Conservation (phyloP, 2,329 filamentous ascomycete genomes). For the Claviceps sp. region DNA sequence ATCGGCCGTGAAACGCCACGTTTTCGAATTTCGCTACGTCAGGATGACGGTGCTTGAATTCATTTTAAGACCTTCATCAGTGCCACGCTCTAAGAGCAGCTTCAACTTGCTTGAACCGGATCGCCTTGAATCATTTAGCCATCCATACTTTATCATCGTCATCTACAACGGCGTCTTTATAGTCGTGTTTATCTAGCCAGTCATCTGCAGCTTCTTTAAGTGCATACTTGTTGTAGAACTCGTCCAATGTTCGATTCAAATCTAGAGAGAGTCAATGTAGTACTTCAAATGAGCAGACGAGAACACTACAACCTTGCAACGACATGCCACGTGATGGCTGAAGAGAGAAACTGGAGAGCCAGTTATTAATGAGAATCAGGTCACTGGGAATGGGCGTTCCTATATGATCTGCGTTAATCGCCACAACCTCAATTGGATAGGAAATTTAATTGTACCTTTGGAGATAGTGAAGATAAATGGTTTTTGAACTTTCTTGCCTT, state of each 20-base stretch:
- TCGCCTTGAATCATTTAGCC: neutral
- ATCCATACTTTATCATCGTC: neutral
- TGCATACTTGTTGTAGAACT: conserved; percentile 6
- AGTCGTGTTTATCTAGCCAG: conserved; percentile 6
- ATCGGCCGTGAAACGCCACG: neutral
- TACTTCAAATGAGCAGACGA: neutral
- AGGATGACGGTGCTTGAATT: neutral
- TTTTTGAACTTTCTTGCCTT: conserved; percentile 3
- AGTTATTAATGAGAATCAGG: conserved; percentile 9
- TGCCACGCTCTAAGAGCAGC: neutral
- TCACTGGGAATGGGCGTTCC: conserved; percentile 7
- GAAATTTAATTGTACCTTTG: conserved; percentile 3
- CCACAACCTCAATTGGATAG: neutral
- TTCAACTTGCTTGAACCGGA: neutral
- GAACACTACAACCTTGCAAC: conserved; percentile 6
- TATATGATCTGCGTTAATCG: neutral
- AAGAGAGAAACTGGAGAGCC: conserved; percentile 8
- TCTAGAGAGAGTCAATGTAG: conserved; percentile 4
- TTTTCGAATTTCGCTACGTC: neutral
- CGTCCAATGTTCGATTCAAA: conserved; percentile 7
- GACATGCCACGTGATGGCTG: conserved; percentile 10
- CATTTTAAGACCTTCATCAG: neutral
- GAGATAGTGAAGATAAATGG: conserved; percentile 9
- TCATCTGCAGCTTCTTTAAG: conserved; percentile 3
- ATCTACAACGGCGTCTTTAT: conserved; percentile 6